Evolutionary conservation across 148 eudicot species (phyloP), one percentile per base, ranked within the genome.

Genomic region (Vaccinium macrocarpon): DNA sequence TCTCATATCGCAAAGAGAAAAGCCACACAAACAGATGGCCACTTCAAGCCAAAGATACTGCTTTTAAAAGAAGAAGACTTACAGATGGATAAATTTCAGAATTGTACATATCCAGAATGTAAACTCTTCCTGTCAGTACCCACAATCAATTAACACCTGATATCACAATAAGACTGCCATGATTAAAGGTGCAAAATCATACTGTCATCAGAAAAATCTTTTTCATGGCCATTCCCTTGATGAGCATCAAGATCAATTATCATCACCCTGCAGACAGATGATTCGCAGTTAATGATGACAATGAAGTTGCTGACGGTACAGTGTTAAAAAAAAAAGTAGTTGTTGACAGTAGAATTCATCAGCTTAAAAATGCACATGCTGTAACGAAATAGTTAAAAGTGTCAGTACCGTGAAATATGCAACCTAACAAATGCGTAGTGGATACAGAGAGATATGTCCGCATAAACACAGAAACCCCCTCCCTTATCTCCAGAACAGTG

Each of bases 171-270:
- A n/a, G 21, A 50, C 77, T 29, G 55, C 52, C 27, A 78, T 46
- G 16, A 74, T 55, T 46, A 53, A 32, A 81, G 15, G 74, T 42
- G 6, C 81, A 57, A 55, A 78, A 79, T 81, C 96, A 76, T 92
- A 94, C 99, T 85, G 81, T 96, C 99, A 62, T 86, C 82, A 81
- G 91, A 78, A 91, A 96, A 96, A 89, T 96, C 99, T 68, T 82
- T 91, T 89, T 93, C 99, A 86, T 94, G 98, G 70, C 99, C 99
- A 88, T 96, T 96, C 46, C 99, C 99, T 89, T 96, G 99, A 89
- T 96, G 99, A 61, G 99, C 99, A 93, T 96, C 99, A 82, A 96
- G 97, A 89, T 96, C 99, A 82, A 96, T 92, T 82, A 96, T 94
- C 97, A 93, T 91, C 82, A 89, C 97, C 91, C 99, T 96, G 92